Conservation (phyloP, 257 asterid genomes). For the Solanum peruvianum region DNA sequence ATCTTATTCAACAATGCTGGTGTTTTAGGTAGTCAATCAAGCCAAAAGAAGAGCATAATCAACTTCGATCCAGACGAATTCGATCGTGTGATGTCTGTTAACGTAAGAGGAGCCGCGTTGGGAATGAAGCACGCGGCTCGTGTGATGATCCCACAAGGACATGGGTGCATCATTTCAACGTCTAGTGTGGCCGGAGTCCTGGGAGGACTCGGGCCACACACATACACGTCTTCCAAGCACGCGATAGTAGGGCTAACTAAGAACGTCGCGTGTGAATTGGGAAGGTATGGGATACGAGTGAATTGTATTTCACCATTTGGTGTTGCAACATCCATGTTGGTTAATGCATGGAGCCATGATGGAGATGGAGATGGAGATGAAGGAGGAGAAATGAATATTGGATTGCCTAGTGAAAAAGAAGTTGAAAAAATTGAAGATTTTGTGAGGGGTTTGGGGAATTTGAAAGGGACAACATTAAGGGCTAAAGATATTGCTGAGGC, state of each 20-base stretch:
- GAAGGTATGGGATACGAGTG: conserved; percentile 59
- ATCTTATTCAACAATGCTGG: conserved; percentile 77
- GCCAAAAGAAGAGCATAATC: conserved; percentile 48
- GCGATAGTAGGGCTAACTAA: conserved; percentile 68
- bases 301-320: conserved; percentile 89
- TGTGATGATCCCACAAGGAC: conserved; percentile 38
- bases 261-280: conserved; percentile 74
- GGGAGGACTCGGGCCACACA: conserved; percentile 75
- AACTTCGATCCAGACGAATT: conserved; percentile 60
- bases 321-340: conserved; percentile 80
- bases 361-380: not conserved
- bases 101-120: conserved; percentile 54
- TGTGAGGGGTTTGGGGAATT: conserved; percentile 39
- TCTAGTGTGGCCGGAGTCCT: conserved; percentile 66
- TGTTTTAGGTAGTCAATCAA: conserved; percentile 52
- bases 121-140: conserved; percentile 89
- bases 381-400: conserved; percentile 1
- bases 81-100: conserved; percentile 53
- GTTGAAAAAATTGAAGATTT: conserved; percentile 63
- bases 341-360: conserved; percentile 50
- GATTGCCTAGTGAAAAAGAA: conserved; percentile 14
- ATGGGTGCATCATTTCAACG: conserved; percentile 61
- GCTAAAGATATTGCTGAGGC: conserved; percentile 47
- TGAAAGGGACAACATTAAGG: conserved; percentile 32
- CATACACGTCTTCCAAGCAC: conserved; percentile 84